These are phyloP conservation scores for Paxillus rubicundulus DNA, from an alignment of 768 basidiomycete species.

Conservation along the genomic window DNA sequence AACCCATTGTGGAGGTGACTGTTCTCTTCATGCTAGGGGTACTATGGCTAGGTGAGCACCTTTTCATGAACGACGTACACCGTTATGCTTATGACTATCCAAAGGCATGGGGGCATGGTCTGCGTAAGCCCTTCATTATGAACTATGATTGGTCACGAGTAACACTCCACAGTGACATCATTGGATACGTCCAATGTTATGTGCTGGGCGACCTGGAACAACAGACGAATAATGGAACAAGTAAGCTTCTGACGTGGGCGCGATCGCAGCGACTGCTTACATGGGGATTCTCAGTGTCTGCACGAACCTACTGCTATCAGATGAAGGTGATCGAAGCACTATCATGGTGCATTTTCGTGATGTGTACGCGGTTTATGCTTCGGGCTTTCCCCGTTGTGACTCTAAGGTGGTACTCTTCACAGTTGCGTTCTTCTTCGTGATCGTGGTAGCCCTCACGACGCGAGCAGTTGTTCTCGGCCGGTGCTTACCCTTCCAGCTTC, in stretches of 20 bases:
- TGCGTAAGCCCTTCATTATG: constrained; percentile 43
- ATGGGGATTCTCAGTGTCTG: constrained; percentile 43
- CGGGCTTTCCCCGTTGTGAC: constrained; percentile 2
- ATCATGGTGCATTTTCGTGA: constrained; percentile 70
- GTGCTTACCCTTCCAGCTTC: constrained; percentile 9
- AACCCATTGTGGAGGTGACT: constrained; percentile 60
- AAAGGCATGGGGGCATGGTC: constrained; percentile 77
- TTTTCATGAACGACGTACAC: background rate
- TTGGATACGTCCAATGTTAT: constrained; percentile 63
- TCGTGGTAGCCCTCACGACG: constrained; percentile 55
- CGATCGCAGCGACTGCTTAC: constrained; percentile 5
- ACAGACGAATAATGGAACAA: constrained; percentile 51
- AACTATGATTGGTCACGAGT: constrained; percentile 1
- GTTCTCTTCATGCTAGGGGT: constrained; percentile 53
- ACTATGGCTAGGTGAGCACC: constrained; percentile 65
- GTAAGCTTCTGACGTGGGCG: constrained; percentile 37
- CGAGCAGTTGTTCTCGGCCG: constrained; percentile 33
- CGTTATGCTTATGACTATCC: background rate
- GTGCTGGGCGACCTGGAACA: constrained; percentile 39
- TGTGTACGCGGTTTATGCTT: constrained; percentile 35
- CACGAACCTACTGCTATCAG: constrained; percentile 63
- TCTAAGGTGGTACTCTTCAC: background rate
- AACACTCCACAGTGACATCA: constrained; percentile 54
- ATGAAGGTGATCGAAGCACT: constrained; percentile 79
- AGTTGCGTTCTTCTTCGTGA: constrained; percentile 50